Evolutionary conservation across 352 stramenopile species (phyloP), one percentile per base, ranked within the genome.

Genomic region (Chrysophaeum taylorii): DNA sequence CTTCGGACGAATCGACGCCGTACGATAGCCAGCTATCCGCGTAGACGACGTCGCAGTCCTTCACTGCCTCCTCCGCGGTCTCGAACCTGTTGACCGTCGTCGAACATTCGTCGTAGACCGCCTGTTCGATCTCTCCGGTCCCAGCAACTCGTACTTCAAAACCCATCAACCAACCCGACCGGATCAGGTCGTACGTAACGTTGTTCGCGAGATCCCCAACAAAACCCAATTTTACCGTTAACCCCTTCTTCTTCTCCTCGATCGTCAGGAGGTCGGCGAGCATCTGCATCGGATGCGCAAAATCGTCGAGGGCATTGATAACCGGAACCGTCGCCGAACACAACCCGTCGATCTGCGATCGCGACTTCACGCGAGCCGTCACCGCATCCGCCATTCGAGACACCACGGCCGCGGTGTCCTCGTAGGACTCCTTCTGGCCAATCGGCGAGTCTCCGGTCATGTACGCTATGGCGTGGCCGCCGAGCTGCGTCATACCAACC

Each of bases 181-280:
- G 53, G 27, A 61, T 64, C 2, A 71, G 36, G 42, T 64, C 48
- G 38, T 72, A 72, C 50, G 95, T 78, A 35, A 97, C 89, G 64
- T 97, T 96, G 64, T 99, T 99, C 83, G 98, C 98, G 64, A 93
- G 93, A 75, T 99, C 95, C 68, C 95, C 95, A 60, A 99, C 94
- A 92, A 93, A 98, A 42, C 91, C 85, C 41, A 99, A 81, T 38
- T 91, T 98, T 50, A 96, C 88, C 31, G 2, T 7, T 15, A n/a
- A 37, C 29, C 60, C 72, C 54, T 81, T 79, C 70, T 88, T 89
- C 73, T 87, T 76, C 76, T 92, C 88, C 82, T 96, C 90, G 45
- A 98, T 84, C 1, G 93, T 97, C 89, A 98, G 92, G 52, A 97
- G 88, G 82, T 99, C 95, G 0, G 94, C 95, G 43, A 99, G 82